phyloP scores from a whole-genome alignment of 1,284 basidiomycete species.

The Takashimella tepidaria region DNA sequence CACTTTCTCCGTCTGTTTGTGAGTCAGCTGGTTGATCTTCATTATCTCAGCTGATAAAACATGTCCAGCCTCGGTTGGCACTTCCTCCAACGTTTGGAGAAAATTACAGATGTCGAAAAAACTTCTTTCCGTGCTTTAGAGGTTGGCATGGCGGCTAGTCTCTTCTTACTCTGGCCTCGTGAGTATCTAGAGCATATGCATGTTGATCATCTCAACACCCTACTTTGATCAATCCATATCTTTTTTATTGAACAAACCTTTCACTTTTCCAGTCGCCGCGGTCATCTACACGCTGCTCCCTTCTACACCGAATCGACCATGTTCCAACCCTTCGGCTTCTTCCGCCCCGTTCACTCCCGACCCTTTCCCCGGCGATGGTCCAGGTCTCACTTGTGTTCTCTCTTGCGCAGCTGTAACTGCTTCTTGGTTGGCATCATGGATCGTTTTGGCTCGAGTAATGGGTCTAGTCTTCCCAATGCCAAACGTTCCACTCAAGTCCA shows the following conservation, averaged over 20 bases:
- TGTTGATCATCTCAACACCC: too few relatives aligned
- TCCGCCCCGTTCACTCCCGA: constrained; percentile 13
- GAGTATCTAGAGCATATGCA: too few relatives aligned
- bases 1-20: constrained; percentile 21
- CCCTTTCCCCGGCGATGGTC: neutral
- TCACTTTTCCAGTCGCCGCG: constrained; percentile 23
- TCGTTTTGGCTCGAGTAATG: constrained; percentile 26
- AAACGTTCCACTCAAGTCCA: constrained; percentile 7
- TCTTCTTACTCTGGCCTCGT: constrained; percentile 39
- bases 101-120: constrained; percentile 1
- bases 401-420: constrained; percentile 20
- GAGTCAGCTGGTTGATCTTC: constrained; percentile 4
- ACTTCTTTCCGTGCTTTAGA: constrained; percentile 20
- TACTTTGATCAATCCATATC: neutral
- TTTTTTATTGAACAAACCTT: neutral
- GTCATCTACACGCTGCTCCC: constrained; percentile 35
- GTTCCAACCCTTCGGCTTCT: constrained; percentile 25
- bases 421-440: constrained; percentile 29
- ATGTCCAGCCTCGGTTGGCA: constrained; percentile 11
- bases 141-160: constrained; percentile 14
- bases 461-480: constrained; percentile 35
- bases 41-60: constrained; percentile 1
- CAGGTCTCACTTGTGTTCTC: constrained; percentile 17
- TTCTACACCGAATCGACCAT: constrained; percentile 27
- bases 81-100: constrained; percentile 7